Evolutionary conservation across 768 basidiomycete genomes (phyloP), one percentile per base, ranked within the genome.

Genomic region (Suillus sp.): DNA sequence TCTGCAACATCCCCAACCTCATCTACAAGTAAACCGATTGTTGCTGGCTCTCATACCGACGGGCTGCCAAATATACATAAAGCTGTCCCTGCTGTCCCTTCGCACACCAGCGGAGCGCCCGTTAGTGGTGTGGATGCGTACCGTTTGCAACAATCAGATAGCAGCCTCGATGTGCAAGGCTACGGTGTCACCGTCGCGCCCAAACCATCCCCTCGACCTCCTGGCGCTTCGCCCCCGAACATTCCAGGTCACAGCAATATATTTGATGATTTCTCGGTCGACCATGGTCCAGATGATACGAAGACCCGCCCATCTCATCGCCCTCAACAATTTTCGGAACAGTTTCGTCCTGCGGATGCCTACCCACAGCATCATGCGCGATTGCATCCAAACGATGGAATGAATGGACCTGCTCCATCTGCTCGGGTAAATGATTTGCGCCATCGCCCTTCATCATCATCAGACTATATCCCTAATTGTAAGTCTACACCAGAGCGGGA

Each of bases 11-110:
- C 70, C 0, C 68, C 71, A 0, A 65, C 42, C 14, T 62, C 69
- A 32, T n/a, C 62, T 18, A 14, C 47, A 18, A 65, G 59, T 30
- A 76, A 62, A 63, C 64, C 64, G 20, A n/a, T 48, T 32, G 20
- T 30, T 34, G 2, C 34, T 20, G 60, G 48, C 58, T 56, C 59
- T 25, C 71, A 65, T 42, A 58, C 70, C 3, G 74, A 75, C 27
- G 10, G 60, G 18, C 20, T 22, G 4, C 66, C 68, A 1, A 75
- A 74, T 37, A 45, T 76, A 18, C 65, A 74, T 65, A 75, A 75
- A 61, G 74, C 74, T 14, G 74, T 75, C 4, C 74, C 74, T 8
- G 68, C 74, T 2, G 67, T 75, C 11, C 74, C 74, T 1, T 37
- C 59, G 7, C 62, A 63, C 22, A 8, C 56, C 5, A 70, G 70